A percentile compares a stretch with the other conserved stretches of the same genome.
These are phyloP conservation scores for Starmerella bombicola DNA, from an alignment of 805 yeast genomes.

Conservation along the genomic window DNA sequence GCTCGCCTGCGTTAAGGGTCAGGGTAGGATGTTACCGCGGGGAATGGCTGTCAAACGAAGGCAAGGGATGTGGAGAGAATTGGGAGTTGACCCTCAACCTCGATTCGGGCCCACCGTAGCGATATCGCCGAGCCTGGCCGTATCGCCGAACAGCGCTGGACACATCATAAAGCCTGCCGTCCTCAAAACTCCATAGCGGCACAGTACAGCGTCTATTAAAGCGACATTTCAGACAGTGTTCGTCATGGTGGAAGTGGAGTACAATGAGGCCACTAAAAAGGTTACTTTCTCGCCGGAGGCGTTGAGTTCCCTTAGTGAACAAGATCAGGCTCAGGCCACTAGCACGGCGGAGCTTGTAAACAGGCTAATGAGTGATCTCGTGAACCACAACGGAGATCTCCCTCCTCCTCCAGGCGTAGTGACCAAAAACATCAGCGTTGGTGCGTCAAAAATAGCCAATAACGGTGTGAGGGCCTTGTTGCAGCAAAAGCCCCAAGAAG, in stretches of 20 bases:
- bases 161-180: too few relatives aligned
- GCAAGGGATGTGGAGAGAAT: too few relatives aligned
- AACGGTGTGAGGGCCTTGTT: slow-evolving; percentile 26
- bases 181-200: too few relatives aligned
- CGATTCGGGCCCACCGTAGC: too few relatives aligned
- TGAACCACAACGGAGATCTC: slow-evolving; percentile 25
- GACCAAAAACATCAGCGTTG: slow-evolving; percentile 22
- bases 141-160: too few relatives aligned
- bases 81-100: too few relatives aligned
- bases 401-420: slow-evolving; percentile 30
- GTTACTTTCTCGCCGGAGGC: slow-evolving; percentile 5
- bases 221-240: too few relatives aligned
- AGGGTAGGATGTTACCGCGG: too few relatives aligned
- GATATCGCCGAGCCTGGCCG: too few relatives aligned
- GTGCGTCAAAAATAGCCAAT: slow-evolving; percentile 29
- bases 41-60: too few relatives aligned
- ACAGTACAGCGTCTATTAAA: too few relatives aligned
- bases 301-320: slow-evolving; percentile 2
- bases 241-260: slow-evolving; percentile 14
- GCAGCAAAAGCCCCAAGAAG: slow-evolving; percentile 27
- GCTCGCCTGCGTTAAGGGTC: too few relatives aligned
- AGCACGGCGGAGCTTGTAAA: slow-evolving; percentile 23
- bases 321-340: slow-evolving; percentile 15
- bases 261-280: slow-evolving; percentile 16
- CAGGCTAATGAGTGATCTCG: slow-evolving; percentile 25